Evolutionary conservation across 805 yeast genomes (phyloP).

Genomic region (Monosporozyma yasuniensis): DNA sequence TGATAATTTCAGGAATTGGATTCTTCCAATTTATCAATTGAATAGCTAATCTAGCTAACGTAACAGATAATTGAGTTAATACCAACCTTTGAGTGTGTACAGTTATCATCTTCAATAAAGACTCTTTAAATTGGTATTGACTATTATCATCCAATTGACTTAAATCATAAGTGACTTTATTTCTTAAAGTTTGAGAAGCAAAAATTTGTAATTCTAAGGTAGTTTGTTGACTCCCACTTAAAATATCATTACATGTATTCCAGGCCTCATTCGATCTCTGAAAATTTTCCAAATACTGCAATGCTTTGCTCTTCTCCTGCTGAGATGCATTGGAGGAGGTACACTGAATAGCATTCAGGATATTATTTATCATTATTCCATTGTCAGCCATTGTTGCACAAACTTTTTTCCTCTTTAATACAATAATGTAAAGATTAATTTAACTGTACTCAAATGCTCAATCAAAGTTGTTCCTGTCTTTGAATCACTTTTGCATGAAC

Average conservation of each 20-base stretch:
- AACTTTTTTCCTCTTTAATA: not conserved
- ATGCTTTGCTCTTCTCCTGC: slow-evolving; percentile 35
- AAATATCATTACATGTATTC: slow-evolving; percentile 53
- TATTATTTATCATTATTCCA: slow-evolving; percentile 5
- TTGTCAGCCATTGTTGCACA: not conserved
- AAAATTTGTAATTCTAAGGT: slow-evolving; percentile 62
- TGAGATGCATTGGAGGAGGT: slow-evolving; percentile 23
- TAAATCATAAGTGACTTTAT: slow-evolving; percentile 76
- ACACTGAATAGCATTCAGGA: slow-evolving; percentile 24
- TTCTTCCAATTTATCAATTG: slow-evolving; percentile 67
- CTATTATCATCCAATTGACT: slow-evolving; percentile 56
- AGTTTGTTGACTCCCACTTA: slow-evolving; percentile 28
- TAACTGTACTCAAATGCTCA: not conserved
- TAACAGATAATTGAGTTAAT: slow-evolving; percentile 73
- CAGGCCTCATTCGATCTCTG: slow-evolving; percentile 82
- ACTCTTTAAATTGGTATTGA: slow-evolving; percentile 55
- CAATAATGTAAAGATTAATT: not conserved
- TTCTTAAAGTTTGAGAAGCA: slow-evolving; percentile 84
- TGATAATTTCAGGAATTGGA: slow-evolving; percentile 60
- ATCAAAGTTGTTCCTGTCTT: too few species aligned
- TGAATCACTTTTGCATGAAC: too few species aligned
- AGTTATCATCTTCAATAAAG: slow-evolving; percentile 45
- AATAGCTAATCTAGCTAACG: slow-evolving; percentile 73
- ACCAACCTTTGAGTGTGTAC: slow-evolving; percentile 49
- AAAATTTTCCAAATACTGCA: slow-evolving; percentile 60